Evolutionary conservation across 179 eudicot genomes (phyloP).

Genomic region (Heliamphora pulchella): DNA sequence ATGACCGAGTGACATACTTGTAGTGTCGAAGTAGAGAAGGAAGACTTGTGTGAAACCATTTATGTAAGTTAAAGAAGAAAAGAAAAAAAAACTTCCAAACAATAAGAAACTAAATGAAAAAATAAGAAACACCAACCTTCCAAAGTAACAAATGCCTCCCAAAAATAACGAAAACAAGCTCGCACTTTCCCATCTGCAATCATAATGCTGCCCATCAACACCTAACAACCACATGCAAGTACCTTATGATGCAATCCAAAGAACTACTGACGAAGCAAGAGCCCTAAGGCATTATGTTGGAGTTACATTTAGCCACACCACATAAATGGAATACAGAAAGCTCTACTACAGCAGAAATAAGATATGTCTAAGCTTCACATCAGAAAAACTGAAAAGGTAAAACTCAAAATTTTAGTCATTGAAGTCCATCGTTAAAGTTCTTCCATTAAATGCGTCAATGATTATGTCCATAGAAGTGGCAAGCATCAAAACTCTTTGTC

Average conservation of each 20-base stretch:
- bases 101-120: neutral
- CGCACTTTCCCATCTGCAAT: conserved; percentile 92
- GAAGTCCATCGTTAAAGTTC: neutral
- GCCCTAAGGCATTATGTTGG: neutral
- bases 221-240: conserved; percentile 24
- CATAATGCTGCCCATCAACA: conserved; percentile 33
- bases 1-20: neutral
- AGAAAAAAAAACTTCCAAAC: too few species aligned
- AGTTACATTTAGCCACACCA: neutral
- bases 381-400: neutral
- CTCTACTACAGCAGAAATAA: neutral
- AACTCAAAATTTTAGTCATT: neutral
- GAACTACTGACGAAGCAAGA: neutral
- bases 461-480: neutral
- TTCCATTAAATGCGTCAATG: too few species aligned
- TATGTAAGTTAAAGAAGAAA: too few species aligned
- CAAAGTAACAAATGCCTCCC: conserved; percentile 79
- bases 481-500: neutral
- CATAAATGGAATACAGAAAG: neutral
- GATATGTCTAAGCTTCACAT: neutral
- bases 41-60: too few species aligned
- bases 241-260: conserved; percentile 12
- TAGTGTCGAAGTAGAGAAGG: neutral
- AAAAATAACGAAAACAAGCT: conserved; percentile 63
- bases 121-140: conserved; percentile 45